Conservation (phyloP, 2,329 filamentous ascomycete genomes). For the Didymella keratinophila region DNA sequence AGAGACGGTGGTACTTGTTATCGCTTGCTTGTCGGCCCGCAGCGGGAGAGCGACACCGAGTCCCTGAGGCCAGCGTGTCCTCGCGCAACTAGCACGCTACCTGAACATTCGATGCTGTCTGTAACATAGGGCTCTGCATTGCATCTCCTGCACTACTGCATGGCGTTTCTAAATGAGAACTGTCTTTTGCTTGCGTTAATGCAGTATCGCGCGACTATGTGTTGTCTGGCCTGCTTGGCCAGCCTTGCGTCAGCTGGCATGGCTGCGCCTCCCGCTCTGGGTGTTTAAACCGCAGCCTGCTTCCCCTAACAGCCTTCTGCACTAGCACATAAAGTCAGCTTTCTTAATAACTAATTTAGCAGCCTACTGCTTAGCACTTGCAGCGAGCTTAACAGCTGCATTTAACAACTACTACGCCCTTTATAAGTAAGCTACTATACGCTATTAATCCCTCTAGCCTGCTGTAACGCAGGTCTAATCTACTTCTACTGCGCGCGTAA, state of each 20-base stretch:
- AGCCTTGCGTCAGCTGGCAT: neutral
- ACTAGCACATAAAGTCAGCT: neutral
- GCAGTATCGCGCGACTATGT: neutral
- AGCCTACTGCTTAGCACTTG: neutral
- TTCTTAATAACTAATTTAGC: neutral
- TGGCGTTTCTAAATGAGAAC: neutral
- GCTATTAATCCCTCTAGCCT: neutral
- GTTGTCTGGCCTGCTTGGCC: neutral
- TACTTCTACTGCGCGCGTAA: neutral
- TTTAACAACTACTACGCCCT: neutral
- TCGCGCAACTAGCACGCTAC: neutral
- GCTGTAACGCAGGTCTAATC: neutral
- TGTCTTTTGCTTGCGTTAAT: neutral
- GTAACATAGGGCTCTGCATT: neutral
- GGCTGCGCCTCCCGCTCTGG: neutral
- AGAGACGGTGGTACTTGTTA: no score
- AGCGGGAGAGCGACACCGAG: neutral
- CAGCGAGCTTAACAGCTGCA: neutral
- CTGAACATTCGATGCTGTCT: neutral
- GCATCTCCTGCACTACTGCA: neutral
- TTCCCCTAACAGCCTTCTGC: neutral
- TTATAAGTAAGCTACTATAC: neutral
- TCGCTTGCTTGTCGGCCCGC: no score
- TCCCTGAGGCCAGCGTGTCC: neutral
- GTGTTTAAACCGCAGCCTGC: neutral